These are phyloP conservation scores for rapeseed (Brassica napus) DNA, from an alignment of 345 rosid species.

Conservation along the genomic window DNA sequence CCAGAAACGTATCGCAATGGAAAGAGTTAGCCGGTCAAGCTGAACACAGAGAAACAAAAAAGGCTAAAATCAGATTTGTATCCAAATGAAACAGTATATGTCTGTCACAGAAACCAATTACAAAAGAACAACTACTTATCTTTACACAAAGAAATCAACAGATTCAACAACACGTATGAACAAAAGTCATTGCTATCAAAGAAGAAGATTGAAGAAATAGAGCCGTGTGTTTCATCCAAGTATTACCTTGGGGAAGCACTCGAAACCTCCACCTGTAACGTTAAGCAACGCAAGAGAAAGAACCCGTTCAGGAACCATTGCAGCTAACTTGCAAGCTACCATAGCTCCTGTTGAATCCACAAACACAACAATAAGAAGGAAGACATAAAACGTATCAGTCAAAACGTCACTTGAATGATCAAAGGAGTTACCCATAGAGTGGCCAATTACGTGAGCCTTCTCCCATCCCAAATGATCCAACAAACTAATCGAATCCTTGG, in stretches of 20 bases:
- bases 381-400: background rate
- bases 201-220: constrained; percentile 10
- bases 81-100: constrained; percentile 6
- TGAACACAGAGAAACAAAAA: constrained; percentile 39
- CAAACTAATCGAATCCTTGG: constrained; percentile 75
- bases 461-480: constrained; percentile 94
- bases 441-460: constrained; percentile 83
- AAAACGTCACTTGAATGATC: constrained; percentile 1
- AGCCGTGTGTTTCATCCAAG: background rate
- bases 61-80: background rate
- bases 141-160: constrained; percentile 5
- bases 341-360: constrained; percentile 68
- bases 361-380: background rate
- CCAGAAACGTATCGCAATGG: constrained; percentile 80
- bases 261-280: constrained; percentile 96
- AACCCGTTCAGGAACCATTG: constrained; percentile 79
- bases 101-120: background rate
- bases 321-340: constrained; percentile 94
- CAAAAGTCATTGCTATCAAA: background rate
- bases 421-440: constrained; percentile 79
- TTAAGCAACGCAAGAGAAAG: constrained; percentile 84
- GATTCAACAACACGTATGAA: background rate
- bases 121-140: background rate
- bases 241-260: constrained; percentile 93
- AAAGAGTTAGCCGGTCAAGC: constrained; percentile 67